Conservation (phyloP, 1,284 basidiomycete genomes). For the Melampsora larici-populina region DNA sequence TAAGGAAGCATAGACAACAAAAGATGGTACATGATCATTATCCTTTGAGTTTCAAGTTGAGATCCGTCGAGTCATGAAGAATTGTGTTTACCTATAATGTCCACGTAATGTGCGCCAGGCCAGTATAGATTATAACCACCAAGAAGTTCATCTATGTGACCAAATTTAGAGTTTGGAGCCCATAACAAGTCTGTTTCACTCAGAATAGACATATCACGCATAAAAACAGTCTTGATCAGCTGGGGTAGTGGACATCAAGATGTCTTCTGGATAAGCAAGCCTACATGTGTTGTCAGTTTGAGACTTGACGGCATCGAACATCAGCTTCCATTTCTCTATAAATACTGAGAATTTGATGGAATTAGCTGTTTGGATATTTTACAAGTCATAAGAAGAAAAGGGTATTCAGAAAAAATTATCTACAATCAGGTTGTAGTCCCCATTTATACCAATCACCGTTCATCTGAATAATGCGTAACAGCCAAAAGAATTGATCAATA, state of each 20-base stretch:
- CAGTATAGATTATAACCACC: slow-evolving; percentile 38
- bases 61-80: not conserved
- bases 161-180: slow-evolving; percentile 38
- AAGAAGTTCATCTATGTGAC: not conserved
- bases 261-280: not conserved
- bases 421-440: slow-evolving; percentile 38
- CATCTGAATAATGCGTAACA: slow-evolving; percentile 3
- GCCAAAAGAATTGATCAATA: not conserved
- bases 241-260: not conserved
- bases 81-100: slow-evolving; percentile 24
- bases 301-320: slow-evolving; percentile 22
- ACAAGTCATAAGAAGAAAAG: not conserved
- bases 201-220: slow-evolving; percentile 7
- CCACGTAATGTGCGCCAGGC: slow-evolving; percentile 34
- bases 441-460: slow-evolving; percentile 43
- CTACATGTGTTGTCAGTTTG: slow-evolving; percentile 35
- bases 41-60: not conserved
- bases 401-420: not conserved
- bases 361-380: not conserved
- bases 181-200: slow-evolving; percentile 34
- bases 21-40: not conserved
- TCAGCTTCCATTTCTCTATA: slow-evolving; percentile 32
- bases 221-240: not conserved
- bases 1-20: not conserved
- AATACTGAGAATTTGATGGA: slow-evolving; percentile 12